Percentiles rank a stretch among this genome's conserved stretches.
These are phyloP conservation scores for Rhinocladiella mackenziei DNA, from an alignment of 2,329 filamentous ascomycete species.

Conservation along the genomic window DNA sequence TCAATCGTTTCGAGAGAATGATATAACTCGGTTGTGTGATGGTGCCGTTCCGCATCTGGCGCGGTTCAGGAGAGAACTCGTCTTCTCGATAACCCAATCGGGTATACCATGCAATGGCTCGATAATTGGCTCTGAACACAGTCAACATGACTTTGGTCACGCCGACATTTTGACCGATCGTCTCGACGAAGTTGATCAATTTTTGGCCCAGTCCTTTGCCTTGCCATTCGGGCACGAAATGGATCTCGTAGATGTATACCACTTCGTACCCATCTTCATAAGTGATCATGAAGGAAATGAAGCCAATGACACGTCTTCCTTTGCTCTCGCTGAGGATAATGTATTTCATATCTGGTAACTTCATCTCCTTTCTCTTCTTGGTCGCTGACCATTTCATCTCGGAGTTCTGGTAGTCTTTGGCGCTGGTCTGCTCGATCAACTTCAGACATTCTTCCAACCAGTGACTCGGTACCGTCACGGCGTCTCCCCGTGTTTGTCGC, in stretches of 20 bases:
- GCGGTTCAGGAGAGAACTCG: conserved; percentile 50
- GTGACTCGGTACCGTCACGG: conserved; percentile 32
- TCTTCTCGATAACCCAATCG: conserved; percentile 51
- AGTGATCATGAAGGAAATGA: conserved; percentile 56
- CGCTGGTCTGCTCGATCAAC: conserved; percentile 54
- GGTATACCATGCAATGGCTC: conserved; percentile 49
- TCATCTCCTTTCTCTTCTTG: conserved; percentile 57
- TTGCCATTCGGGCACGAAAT: conserved; percentile 45
- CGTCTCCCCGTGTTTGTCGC: conserved; percentile 13
- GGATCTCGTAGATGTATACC: conserved; percentile 63
- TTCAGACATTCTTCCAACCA: conserved; percentile 51
- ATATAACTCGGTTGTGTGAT: conserved; percentile 49
- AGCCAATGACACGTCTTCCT: conserved; percentile 34
- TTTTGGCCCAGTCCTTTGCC: conserved; percentile 50
- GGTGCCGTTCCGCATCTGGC: conserved; percentile 47
- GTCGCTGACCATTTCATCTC: conserved; percentile 52
- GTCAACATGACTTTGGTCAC: conserved; percentile 59
- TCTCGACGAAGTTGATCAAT: conserved; percentile 49
- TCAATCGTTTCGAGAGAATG: conserved; percentile 50
- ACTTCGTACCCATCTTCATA: conserved; percentile 54
- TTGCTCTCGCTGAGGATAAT: conserved; percentile 41
- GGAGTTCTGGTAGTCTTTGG: conserved; percentile 50
- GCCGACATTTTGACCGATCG: conserved; percentile 44
- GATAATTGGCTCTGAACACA: conserved; percentile 52
- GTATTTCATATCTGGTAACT: conserved; percentile 56